A percentile compares a stretch with the other conserved stretches of the same genome.
phyloP scores from a whole-genome alignment of 1,284 basidiomycete species.

The Dichomitus squalens region DNA sequence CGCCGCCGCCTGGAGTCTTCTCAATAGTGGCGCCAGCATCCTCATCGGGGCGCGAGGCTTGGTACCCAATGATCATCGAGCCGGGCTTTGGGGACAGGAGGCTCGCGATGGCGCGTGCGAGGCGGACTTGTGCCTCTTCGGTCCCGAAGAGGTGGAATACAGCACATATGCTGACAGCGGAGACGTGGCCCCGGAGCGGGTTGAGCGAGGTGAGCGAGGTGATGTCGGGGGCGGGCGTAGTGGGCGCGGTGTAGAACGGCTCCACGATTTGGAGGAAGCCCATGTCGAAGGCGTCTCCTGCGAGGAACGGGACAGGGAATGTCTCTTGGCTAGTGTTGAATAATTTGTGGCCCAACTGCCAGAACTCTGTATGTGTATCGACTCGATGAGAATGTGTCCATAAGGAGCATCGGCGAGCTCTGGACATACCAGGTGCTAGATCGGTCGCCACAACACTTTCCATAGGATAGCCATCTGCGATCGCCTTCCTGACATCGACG shows the following conservation, averaged over 20 bases:
- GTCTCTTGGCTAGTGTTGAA: conserved; percentile 36
- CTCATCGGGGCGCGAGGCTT: background rate
- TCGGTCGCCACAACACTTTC: conserved; percentile 36
- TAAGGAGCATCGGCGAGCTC: background rate
- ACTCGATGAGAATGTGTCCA: background rate
- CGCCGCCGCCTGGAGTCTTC: background rate
- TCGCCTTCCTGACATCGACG: conserved; percentile 42
- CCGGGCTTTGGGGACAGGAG: conserved; percentile 40
- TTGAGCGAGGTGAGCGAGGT: conserved; percentile 41
- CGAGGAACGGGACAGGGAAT: conserved; percentile 47
- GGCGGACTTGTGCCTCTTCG: conserved; percentile 40
- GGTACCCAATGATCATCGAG: conserved; percentile 19
- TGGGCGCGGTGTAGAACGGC: conserved; percentile 30
- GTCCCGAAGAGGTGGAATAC: conserved; percentile 53
- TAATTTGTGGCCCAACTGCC: conserved; percentile 34
- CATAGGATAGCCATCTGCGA: conserved; percentile 39
- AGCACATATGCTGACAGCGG: conserved; percentile 47
- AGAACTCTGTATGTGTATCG: conserved; percentile 27
- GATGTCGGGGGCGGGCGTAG: conserved; percentile 33
- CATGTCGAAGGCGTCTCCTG: conserved; percentile 46
- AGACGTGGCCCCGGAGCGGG: conserved; percentile 44
- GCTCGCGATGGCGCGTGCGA: conserved; percentile 41
- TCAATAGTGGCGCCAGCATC: background rate
- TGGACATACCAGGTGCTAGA: conserved; percentile 28
- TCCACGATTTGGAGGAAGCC: conserved; percentile 33